Conservation (phyloP, 2,329 filamentous ascomycete species). For the Aspergillus sp. region DNA sequence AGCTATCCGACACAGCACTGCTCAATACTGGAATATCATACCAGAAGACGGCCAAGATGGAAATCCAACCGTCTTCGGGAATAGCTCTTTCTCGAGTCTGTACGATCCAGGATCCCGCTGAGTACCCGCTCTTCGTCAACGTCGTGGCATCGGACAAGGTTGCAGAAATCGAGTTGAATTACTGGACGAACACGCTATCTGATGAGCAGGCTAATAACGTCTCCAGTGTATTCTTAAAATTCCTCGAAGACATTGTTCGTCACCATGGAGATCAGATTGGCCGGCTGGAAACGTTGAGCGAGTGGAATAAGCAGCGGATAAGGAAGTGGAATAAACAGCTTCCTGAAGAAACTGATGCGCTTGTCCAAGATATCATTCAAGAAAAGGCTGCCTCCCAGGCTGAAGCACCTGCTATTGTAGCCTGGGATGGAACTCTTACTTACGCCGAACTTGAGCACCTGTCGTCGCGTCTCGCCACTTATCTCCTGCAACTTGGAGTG, state of each 20-base stretch:
- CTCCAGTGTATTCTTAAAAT: conserved; percentile 37
- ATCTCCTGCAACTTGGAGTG: conserved; percentile 31
- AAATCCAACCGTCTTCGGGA: conserved; percentile 20
- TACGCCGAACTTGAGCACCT: conserved; percentile 34
- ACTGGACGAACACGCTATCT: conserved; percentile 43
- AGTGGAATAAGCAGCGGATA: conserved; percentile 31
- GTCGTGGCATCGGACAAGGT: conserved; percentile 47
- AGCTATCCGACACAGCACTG: conserved; percentile 37
- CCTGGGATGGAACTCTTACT: conserved; percentile 35
- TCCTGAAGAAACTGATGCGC: conserved; percentile 24
- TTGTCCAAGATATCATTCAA: conserved; percentile 29
- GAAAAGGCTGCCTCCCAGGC: conserved; percentile 24
- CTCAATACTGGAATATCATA: conserved; percentile 53
- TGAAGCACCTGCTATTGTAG: conserved; percentile 27
- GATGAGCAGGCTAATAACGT: conserved; percentile 40
- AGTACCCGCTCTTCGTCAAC: conserved; percentile 50
- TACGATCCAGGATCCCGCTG: conserved; percentile 49
- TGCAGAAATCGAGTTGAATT: conserved; percentile 40
- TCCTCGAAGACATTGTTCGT: conserved; percentile 39
- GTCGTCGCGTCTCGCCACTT: conserved; percentile 32
- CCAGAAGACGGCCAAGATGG: conserved; percentile 39
- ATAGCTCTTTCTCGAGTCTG: conserved; percentile 41
- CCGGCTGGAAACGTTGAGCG: conserved; percentile 40
- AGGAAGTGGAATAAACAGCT: conserved; percentile 30
- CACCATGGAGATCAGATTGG: conserved; percentile 32